Percentiles rank a stretch among this genome's conserved stretches.
Evolutionary conservation across 73 alveolate genomes (phyloP).

Genomic region (Paraurostyla sp.): DNA sequence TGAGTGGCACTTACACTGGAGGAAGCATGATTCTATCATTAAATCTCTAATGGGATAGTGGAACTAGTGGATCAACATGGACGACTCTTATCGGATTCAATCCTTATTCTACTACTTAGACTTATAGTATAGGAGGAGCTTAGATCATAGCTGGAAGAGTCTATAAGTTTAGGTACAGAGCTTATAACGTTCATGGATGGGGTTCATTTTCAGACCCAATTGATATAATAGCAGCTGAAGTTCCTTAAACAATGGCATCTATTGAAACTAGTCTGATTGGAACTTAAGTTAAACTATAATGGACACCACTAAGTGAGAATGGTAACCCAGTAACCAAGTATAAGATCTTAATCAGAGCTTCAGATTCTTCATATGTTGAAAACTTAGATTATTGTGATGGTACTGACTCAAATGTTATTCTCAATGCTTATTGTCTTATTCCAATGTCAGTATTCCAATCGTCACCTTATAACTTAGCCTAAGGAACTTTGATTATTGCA

Average conservation of each 20-base stretch:
- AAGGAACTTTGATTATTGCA: slow-evolving; percentile 31
- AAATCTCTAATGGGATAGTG: slow-evolving; percentile 63
- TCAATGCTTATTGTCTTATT: slow-evolving; percentile 9
- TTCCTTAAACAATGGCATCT: background rate
- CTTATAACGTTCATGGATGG: slow-evolving; percentile 53
- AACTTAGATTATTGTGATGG: slow-evolving; percentile 40
- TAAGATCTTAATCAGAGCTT: background rate
- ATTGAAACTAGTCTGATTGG: background rate
- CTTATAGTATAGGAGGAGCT: slow-evolving; percentile 23
- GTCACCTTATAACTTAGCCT: slow-evolving; percentile 19
- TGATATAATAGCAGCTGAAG: slow-evolving; percentile 58
- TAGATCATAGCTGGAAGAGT: background rate
- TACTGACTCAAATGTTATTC: background rate
- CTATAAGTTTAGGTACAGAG: slow-evolving; percentile 49
- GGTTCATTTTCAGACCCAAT: slow-evolving; percentile 46
- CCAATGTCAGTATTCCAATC: slow-evolving; percentile 47
- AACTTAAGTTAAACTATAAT: background rate
- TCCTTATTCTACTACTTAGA: slow-evolving; percentile 43
- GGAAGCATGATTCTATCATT: slow-evolving; percentile 46
- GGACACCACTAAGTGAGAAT: slow-evolving; percentile 44
- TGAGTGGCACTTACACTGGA: slow-evolving; percentile 42
- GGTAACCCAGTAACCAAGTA: slow-evolving; percentile 33
- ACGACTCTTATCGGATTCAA: slow-evolving; percentile 51
- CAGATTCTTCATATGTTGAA: background rate
- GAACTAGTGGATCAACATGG: slow-evolving; percentile 65